These are phyloP conservation scores for Yamadazyma trypodendri DNA, from an alignment of 1,139 yeast genomes.

Conservation along the genomic window DNA sequence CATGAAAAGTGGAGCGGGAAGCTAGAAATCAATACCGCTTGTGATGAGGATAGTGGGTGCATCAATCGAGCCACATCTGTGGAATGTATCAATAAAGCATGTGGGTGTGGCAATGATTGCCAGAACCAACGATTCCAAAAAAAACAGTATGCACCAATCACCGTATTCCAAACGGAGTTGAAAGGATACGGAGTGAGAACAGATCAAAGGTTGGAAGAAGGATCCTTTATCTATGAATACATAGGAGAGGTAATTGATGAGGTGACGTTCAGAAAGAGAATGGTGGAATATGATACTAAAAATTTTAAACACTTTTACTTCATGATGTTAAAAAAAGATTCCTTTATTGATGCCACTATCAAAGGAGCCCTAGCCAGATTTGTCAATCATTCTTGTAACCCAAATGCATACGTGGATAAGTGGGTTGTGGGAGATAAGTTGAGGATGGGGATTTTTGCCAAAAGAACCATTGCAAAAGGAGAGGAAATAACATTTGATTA, in stretches of 20 bases:
- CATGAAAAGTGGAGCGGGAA: slow-evolving; percentile 43
- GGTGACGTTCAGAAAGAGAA: slow-evolving; percentile 64
- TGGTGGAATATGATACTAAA: slow-evolving; percentile 67
- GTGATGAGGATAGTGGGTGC: slow-evolving; percentile 86
- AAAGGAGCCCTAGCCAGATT: slow-evolving; percentile 88
- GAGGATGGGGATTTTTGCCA: slow-evolving; percentile 93
- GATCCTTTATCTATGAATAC: slow-evolving; percentile 82
- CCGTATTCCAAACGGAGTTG: slow-evolving; percentile 74
- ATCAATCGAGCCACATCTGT: slow-evolving; percentile 89
- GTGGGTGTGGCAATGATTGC: slow-evolving; percentile 77
- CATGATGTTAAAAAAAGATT: slow-evolving; percentile 94
- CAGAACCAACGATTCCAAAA: slow-evolving; percentile 86
- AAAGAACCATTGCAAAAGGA: slow-evolving; percentile 66
- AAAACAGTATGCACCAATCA: slow-evolving; percentile 66
- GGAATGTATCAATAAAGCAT: slow-evolving; percentile 77
- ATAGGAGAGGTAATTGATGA: slow-evolving; percentile 93
- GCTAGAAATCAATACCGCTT: slow-evolving; percentile 55
- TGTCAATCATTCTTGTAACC: slow-evolving; percentile 92
- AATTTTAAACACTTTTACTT: slow-evolving; percentile 88
- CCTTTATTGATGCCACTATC: slow-evolving; percentile 90
- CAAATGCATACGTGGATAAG: slow-evolving; percentile 92
- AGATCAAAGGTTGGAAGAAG: slow-evolving; percentile 52
- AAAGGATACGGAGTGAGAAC: slow-evolving; percentile 93
- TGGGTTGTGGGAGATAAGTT: slow-evolving; percentile 94
- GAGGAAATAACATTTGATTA: slow-evolving; percentile 95